Evolutionary conservation across 192 early-diverging fungal genomes (phyloP), one percentile per base, ranked within the genome.

Genomic region (Irineochytrium annulatum): DNA sequence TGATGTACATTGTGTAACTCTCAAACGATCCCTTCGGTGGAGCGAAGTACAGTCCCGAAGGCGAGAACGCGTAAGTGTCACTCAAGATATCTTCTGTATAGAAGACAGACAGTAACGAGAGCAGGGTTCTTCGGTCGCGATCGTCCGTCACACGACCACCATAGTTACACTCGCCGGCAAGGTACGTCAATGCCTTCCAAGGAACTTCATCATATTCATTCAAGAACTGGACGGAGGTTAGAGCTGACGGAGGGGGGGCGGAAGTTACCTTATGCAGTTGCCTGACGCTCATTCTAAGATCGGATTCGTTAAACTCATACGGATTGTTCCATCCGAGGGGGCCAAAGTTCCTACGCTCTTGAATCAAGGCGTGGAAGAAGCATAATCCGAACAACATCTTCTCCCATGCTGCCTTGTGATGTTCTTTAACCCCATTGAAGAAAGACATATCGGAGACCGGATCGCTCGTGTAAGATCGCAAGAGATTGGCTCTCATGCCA

Each of bases 261-360:
- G 37, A 51, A 24, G 2, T 58, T 62, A 80, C 76, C 76, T 80
- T 83, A 32, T 83, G 81, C 37, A 83, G 60, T 60, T 83, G 81
- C 28, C 81, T 34, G 1, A 78, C 67, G 63, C 77, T 79, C 60
- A 83, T 83, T 14, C 77, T 31, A 35, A 83, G 57, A 68, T 83
- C 81, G 20, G 77, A 81, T 61, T 83, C 81, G 58, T 83, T 83
- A 51, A 83, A 83, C 59, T 83, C 81, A 53, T 83, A 83, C 20
- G 82, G 80, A 46, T 84, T 84, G 56, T 84, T 84, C 82, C 82
- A 84, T 34, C 81, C 81, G 1, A 83, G 62, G 28, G 81, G 81
- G 3, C 81, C 81, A 81, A 83, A 83, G 71, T 83, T 83, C 55
- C 81, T 34, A 45, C 81, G 57, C 54, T 83, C 81, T 72, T 62